Evolutionary conservation across 2,329 filamentous ascomycete genomes (phyloP), one percentile per base, ranked within the genome.

Genomic region (Fusarium caatingaense): DNA sequence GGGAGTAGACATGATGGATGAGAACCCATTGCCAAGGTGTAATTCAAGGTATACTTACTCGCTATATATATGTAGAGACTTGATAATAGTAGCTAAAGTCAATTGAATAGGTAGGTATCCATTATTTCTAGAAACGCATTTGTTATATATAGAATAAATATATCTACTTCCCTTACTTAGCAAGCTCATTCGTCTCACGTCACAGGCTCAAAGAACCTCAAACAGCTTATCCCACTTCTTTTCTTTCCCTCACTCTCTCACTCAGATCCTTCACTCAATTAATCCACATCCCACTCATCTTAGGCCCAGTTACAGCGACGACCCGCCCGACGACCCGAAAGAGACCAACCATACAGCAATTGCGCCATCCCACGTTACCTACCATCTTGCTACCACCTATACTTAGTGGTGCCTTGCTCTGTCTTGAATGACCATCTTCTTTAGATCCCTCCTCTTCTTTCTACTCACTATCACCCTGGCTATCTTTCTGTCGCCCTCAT

Each of bases 401-500:
- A 42, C 23, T 8, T 47, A 37, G 44, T 18, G 18, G 28, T 48
- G 32, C 53, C 32, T 41, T 34, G 20, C 64, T 57, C 41, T 48
- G 49, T 59, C 23, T 57, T 55, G 53, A 32, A 63, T 66, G 45
- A 25, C 49, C 27, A 57, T 48, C 44, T 51, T 45, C 37, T 46
- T 53, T 34, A 63, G 40, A 58, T 60, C 59, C 30, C 56, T 70
- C 49, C 28, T 68, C 56, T 30, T 70, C 42, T 66, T 70, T n/a
- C 42, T 76, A 54, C 57, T 77, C 47, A 27, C 74, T 51, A 53
- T 78, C 71, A 64, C 59, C 63, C 65, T 78, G 72, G 75, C 77
- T 69, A 64, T 77, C 62, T 56, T 77, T 54, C 58, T 75, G 42
- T 68, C 68, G 23, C 72, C 74, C 15, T 68, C 73, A 56, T 60